phyloP scores from a whole-genome alignment of 257 asterid genomes.

The Thymus mandschuricus region DNA sequence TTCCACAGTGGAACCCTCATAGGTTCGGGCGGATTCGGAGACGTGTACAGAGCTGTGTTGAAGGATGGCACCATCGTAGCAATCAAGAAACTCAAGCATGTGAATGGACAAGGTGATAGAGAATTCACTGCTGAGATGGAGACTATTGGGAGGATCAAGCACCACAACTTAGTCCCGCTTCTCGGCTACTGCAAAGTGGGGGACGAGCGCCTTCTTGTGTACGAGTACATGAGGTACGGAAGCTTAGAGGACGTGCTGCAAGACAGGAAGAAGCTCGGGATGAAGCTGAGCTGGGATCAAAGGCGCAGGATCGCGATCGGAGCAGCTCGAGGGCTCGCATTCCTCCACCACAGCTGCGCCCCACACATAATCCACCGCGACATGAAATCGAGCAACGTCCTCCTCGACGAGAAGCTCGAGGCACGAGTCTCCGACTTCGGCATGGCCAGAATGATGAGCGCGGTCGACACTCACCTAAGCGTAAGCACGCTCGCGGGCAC shows the following conservation, averaged over 20 bases:
- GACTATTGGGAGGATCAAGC: conserved; percentile 86
- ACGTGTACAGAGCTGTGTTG: conserved; percentile 79
- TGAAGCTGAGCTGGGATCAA: conserved; percentile 67
- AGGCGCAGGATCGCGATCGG: conserved; percentile 83
- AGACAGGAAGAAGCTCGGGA: conserved; percentile 55
- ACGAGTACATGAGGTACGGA: conserved; percentile 89
- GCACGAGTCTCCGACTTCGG: conserved; percentile 95
- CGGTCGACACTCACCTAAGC: conserved; percentile 83
- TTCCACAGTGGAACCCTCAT: conserved; percentile 68
- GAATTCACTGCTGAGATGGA: conserved; percentile 97
- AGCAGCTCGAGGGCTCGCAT: conserved; percentile 83
- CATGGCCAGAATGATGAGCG: conserved; percentile 88
- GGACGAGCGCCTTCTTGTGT: conserved; percentile 81
- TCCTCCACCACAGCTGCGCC: conserved; percentile 77
- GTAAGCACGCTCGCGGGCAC: conserved; percentile 94
- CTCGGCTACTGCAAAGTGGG: conserved; percentile 85
- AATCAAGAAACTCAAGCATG: conserved; percentile 77
- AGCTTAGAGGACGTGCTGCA: conserved; percentile 83
- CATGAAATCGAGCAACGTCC: conserved; percentile 95
- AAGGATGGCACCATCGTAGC: conserved; percentile 86
- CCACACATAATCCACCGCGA: conserved; percentile 89
- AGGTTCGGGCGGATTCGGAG: conserved; percentile 96
- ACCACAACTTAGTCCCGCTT: conserved; percentile 80
- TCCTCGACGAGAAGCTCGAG: conserved; percentile 75
- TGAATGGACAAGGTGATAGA: conserved; percentile 84